Percentiles rank a stretch among this genome's conserved stretches.
Evolutionary conservation across 2,329 filamentous ascomycete species (phyloP).

Genomic region (Plectosphaerella sp.): DNA sequence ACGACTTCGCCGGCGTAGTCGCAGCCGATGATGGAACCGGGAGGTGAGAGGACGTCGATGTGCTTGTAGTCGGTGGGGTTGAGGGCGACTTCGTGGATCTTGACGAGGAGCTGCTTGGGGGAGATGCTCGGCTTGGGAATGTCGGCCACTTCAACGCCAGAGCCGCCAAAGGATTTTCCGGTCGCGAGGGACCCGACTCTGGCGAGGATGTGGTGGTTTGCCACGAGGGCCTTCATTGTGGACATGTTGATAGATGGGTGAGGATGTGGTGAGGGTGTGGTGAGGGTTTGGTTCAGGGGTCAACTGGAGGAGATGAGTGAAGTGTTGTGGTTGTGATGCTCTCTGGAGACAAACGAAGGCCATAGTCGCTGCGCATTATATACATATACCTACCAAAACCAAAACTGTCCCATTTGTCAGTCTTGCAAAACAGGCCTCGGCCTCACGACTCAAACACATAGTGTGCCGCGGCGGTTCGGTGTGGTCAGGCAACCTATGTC

Average conservation of each 20-base stretch:
- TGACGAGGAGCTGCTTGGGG: conserved; percentile 16
- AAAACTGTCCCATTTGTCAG: too few relatives aligned
- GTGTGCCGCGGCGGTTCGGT: too few relatives aligned
- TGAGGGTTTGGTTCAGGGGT: too few relatives aligned
- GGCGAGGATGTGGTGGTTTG: conserved; percentile 3
- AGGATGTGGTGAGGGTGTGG: too few relatives aligned
- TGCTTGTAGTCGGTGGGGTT: conserved; percentile 27
- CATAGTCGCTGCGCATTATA: too few relatives aligned
- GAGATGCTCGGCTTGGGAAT: neutral
- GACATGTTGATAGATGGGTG: conserved; percentile 5
- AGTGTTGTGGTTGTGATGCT: too few relatives aligned
- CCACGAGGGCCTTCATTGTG: conserved; percentile 14
- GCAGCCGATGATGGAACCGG: conserved; percentile 18
- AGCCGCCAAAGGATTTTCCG: conserved; percentile 15
- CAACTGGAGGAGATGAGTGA: too few relatives aligned
- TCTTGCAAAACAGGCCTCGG: too few relatives aligned
- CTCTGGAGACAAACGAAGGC: too few relatives aligned
- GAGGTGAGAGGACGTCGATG: conserved; percentile 21
- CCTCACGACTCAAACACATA: too few relatives aligned
- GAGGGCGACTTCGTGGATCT: conserved; percentile 22
- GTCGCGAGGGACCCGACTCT: conserved; percentile 3
- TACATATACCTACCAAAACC: too few relatives aligned
- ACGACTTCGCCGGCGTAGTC: conserved; percentile 27
- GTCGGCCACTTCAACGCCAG: neutral
- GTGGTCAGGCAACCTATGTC: too few relatives aligned